Base-by-base conservation (phyloP, 345 rosid species). In the Heritiera fomes region DNA sequence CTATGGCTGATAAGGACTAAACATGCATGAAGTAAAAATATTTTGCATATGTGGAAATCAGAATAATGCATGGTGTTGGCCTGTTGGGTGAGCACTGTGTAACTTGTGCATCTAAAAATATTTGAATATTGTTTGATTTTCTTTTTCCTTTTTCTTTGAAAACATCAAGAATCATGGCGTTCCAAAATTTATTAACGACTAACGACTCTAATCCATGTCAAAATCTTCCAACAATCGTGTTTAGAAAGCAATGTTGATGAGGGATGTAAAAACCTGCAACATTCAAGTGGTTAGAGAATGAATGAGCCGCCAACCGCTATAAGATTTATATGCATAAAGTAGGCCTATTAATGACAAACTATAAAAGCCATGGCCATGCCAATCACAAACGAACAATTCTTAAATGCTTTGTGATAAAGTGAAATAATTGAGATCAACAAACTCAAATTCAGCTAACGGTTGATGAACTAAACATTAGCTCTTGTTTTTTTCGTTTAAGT, bases 191-290 rank as follows among this genome's bases (percentile, higher is more conserved):
- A 50, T 3, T 4, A 56, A n/a, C 28, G 61, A 56, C 3, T 18
- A 6, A 18, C 28, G 12, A 18, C 1, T 18, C 9, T 13, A 40
- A 40, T n/a, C 2, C 12, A 43, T 43, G 32, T 43, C 52, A 67
- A n/a, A 43, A n/a, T 67, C 52, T 9, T 43, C 71, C 52, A 43
- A 67, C 15, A 67, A 45, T 45, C 55, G 5, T 45, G 72, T 11
- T 68, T 45, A 20, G 72, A 68, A 68, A 68, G 72, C 72, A 68
- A 20, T n/a, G 11, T 20, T 66, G 41, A 8, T 40, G n/a, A 67
- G 47, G 71, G 47, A 10, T 12, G 7, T 55, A 6, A 18, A 58
- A 58, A 2, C 61, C 12, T 52, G 18, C 1, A 41, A 11, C 5
- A 45, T 20, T 67, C 4, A 45, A 68, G 53, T 68, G 2, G 18